Evolutionary conservation across 768 basidiomycete genomes (phyloP).

Genomic region (Neoboletus subvelutipes): DNA sequence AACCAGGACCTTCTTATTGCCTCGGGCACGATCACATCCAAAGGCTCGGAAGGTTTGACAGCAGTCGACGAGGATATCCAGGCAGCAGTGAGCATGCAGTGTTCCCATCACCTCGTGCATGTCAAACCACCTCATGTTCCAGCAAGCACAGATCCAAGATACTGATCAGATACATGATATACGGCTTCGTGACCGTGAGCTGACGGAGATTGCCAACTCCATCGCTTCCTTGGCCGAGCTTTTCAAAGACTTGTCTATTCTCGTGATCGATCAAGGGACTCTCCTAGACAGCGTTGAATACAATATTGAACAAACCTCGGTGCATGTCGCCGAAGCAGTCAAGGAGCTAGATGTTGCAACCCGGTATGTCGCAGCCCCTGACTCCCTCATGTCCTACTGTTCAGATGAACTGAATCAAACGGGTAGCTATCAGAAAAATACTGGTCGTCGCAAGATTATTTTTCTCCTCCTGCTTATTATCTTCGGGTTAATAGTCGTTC

Average conservation of each 20-base stretch:
- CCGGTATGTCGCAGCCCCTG: constrained; percentile 46
- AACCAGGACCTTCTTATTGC: constrained; percentile 93
- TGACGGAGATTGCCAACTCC: constrained; percentile 87
- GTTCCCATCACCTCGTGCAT: constrained; percentile 14
- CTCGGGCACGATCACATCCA: constrained; percentile 80
- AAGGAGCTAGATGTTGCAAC: constrained; percentile 82
- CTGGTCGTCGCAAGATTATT: constrained; percentile 90
- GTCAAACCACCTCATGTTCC: constrained; percentile 10
- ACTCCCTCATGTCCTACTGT: neutral
- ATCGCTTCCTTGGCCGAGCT: constrained; percentile 91
- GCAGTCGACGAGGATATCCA: constrained; percentile 90
- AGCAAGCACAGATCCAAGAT: constrained; percentile 38
- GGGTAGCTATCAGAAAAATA: constrained; percentile 87
- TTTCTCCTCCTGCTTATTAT: constrained; percentile 89
- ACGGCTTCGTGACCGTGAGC: constrained; percentile 59
- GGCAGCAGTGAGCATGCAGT: constrained; percentile 63
- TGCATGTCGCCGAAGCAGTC: constrained; percentile 79
- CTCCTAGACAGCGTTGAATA: constrained; percentile 96
- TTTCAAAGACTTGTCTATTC: constrained; percentile 89
- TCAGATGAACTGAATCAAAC: neutral
- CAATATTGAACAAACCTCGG: constrained; percentile 91
- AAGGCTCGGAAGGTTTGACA: constrained; percentile 77
- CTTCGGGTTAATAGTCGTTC: constrained; percentile 78
- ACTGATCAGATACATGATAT: constrained; percentile 41
- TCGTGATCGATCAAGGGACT: constrained; percentile 98